Base-by-base conservation (phyloP, 75 land plant species). In the Ceratopteris richardii region DNA sequence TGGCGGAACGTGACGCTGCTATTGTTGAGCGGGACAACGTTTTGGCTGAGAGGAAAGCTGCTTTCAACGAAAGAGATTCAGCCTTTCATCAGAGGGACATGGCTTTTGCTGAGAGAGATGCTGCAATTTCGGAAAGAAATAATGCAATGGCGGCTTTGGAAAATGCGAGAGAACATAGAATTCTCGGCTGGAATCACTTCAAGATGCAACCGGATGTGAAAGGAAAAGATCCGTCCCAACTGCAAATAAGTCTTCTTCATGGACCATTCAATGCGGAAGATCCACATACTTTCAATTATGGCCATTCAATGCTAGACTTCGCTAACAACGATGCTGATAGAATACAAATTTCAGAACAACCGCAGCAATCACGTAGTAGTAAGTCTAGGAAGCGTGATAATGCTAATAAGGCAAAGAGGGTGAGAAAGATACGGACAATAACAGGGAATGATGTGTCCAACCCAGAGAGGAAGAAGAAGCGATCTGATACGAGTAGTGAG, bases 1-100 rank as follows among this genome's bases (percentile, higher is more conserved):
- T 70, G 17, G 58, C 74, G 23, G 76, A 73, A 54, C 26, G 73
- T 18, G 76, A 73, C 53, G 73, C 76, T 16, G 76, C 59, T 20
- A 47, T 73, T 19, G 22, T 44, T 50, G 76, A 73, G 66, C 69
- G 69, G 60, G 61, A 55, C 50, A 61, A 60, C 24, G 76, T 74
- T 24, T 33, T 69, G 30, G 73, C 76, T n/a, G 76, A 73, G 23
- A 61, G 62, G 22, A 26, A 60, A 36, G 19, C 56, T 7, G 76
- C 76, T 29, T 18, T 51, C 6, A 27, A 56, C 21, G 76, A 73
- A 44, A 73, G 74, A 31, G 76, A 73, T 26, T 44, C 73, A 30
- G 76, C 73, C 50, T 43, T 61, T 46, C 25, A 44, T 25, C 60
- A 73, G 47, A 73, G 76, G 17, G 73, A 68, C 39, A 30, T 56